These are phyloP conservation scores for Mercurialis annua DNA, from an alignment of 345 rosid genomes.

Conservation along the genomic window DNA sequence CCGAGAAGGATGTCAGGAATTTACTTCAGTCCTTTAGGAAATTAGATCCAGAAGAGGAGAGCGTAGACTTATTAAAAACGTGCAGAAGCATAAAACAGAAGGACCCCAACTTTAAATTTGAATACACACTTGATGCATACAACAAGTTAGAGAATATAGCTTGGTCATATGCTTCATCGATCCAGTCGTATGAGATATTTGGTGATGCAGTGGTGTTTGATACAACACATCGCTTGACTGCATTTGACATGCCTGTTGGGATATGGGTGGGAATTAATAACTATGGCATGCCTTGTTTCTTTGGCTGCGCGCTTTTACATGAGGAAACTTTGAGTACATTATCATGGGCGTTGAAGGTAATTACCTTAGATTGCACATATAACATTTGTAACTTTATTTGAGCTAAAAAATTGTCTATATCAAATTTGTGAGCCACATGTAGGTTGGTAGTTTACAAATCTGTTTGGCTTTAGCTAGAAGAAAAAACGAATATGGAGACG, in stretches of 20 bases:
- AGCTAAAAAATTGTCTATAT: conserved; percentile 6
- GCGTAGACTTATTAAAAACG: conserved; percentile 81
- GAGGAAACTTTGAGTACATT: conserved; percentile 76
- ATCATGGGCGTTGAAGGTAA: conserved; percentile 94
- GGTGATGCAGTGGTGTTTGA: conserved; percentile 96
- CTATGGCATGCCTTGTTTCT: conserved; percentile 97
- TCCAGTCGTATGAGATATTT: conserved; percentile 77
- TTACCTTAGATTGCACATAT: conserved; percentile 4
- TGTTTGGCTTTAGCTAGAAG: background rate
- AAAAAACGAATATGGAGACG: background rate
- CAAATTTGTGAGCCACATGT: too few relatives aligned
- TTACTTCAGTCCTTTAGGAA: conserved; percentile 88
- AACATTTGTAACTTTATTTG: background rate
- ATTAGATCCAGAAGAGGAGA: conserved; percentile 82
- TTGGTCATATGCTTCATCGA: conserved; percentile 89
- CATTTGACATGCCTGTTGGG: conserved; percentile 97
- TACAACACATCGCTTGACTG: conserved; percentile 84
- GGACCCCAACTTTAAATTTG: conserved; percentile 87
- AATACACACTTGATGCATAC: conserved; percentile 61
- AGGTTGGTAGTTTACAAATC: too few relatives aligned
- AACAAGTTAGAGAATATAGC: conserved; percentile 77
- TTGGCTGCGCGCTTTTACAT: conserved; percentile 79
- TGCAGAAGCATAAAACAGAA: conserved; percentile 86
- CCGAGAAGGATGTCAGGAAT: conserved; percentile 96
- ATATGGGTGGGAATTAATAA: conserved; percentile 93